Evolutionary conservation across 805 yeast species (phyloP).

Genomic region (Metschnikowia lachancei): DNA sequence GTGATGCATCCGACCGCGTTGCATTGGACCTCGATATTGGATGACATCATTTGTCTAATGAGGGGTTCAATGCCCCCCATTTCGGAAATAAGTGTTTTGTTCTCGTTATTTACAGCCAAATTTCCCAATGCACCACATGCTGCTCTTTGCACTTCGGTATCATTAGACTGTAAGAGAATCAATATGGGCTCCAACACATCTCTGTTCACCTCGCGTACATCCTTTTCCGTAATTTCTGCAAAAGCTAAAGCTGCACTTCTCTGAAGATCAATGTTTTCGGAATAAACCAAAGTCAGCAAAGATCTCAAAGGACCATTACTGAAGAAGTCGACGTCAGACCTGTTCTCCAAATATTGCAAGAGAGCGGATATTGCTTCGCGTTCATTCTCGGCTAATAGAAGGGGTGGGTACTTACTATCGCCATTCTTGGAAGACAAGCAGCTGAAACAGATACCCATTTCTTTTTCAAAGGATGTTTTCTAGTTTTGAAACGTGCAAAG

Average conservation of each 20-base stretch:
- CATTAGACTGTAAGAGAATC: constrained; percentile 78
- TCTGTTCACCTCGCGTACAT: constrained; percentile 83
- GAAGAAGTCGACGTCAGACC: constrained; percentile 87
- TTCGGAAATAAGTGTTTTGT: constrained; percentile 88
- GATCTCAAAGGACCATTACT: constrained; percentile 84
- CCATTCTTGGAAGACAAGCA: constrained; percentile 43
- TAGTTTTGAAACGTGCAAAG: not conserved
- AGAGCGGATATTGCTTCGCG: constrained; percentile 93
- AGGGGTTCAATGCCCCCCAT: constrained; percentile 98
- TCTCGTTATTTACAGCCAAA: constrained; percentile 93
- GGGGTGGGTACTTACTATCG: constrained; percentile 68
- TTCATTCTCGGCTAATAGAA: constrained; percentile 86
- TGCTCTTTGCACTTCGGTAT: constrained; percentile 95
- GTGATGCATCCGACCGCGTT: constrained; percentile 99
- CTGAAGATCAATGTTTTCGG: constrained; percentile 92
- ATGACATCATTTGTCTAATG: constrained; percentile 95
- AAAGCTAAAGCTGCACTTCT: constrained; percentile 97
- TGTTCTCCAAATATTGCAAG: constrained; percentile 81
- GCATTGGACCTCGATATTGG: constrained; percentile 97
- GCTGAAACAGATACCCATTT: constrained; percentile 45
- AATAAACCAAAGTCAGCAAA: constrained; percentile 85
- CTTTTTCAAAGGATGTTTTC: not conserved
- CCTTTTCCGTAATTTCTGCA: constrained; percentile 97
- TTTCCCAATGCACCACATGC: constrained; percentile 99
- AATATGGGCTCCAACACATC: constrained; percentile 93